These are phyloP conservation scores for Solanum verrucosum DNA, from an alignment of 257 asterid genomes.

Conservation along the genomic window DNA sequence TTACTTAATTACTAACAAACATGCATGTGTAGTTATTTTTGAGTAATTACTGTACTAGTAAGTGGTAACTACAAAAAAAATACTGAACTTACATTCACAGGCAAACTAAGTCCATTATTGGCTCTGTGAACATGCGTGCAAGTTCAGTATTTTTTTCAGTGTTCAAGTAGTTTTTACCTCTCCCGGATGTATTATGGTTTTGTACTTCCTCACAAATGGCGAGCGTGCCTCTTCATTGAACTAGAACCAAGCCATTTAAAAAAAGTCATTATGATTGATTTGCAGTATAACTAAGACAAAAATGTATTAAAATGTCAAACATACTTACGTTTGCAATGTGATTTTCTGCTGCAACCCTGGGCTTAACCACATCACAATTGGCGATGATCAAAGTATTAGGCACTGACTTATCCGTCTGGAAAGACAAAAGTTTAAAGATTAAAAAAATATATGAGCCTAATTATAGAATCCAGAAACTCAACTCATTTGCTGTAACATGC, in stretches of 20 bases:
- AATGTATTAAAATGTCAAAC: background rate
- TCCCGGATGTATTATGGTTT: slow-evolving; percentile 96
- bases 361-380: slow-evolving; percentile 86
- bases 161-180: slow-evolving; percentile 47
- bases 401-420: slow-evolving; percentile 86
- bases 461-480: background rate
- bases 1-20: background rate
- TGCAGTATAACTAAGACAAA: background rate
- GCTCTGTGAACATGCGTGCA: background rate
- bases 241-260: slow-evolving; percentile 28
- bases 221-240: slow-evolving; percentile 97
- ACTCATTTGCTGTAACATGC: background rate
- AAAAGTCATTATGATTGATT: background rate
- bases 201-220: slow-evolving; percentile 89
- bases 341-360: slow-evolving; percentile 83
- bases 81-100: background rate
- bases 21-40: background rate
- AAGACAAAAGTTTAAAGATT: background rate
- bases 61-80: background rate
- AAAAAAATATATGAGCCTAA: background rate
- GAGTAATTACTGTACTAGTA: background rate
- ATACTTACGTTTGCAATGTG: slow-evolving; percentile 71
- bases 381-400: slow-evolving; percentile 94
- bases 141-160: background rate
- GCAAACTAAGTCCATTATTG: background rate